A percentile compares a stretch with the other conserved stretches of the same genome.
phyloP scores from a whole-genome alignment of 768 basidiomycete species.

The Cystofilobasidium macerans region DNA sequence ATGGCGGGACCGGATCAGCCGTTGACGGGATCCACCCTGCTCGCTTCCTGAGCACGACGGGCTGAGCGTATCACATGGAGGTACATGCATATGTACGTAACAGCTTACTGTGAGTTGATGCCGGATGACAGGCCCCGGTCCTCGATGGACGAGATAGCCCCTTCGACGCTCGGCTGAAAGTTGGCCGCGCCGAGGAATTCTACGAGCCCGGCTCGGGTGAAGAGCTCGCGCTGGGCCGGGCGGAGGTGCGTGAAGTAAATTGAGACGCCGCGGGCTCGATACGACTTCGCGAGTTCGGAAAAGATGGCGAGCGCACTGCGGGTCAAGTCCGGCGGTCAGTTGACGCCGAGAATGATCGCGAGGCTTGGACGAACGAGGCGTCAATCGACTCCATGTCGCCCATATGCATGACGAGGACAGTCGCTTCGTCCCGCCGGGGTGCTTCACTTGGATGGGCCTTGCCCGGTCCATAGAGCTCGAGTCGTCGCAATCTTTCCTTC shows the following conservation, averaged over 20 bases:
- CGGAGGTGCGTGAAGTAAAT: slow-evolving; percentile 25
- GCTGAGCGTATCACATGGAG: too few species aligned
- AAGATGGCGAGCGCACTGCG: slow-evolving; percentile 21
- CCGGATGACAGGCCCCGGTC: neutral
- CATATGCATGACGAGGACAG: slow-evolving; percentile 79
- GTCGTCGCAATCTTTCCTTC: slow-evolving; percentile 58
- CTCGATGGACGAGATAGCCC: slow-evolving; percentile 1
- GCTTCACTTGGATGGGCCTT: slow-evolving; percentile 80
- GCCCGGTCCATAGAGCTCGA: slow-evolving; percentile 76
- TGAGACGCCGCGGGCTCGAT: slow-evolving; percentile 12
- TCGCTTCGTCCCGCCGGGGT: slow-evolving; percentile 59
- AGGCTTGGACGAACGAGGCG: slow-evolving; percentile 56
- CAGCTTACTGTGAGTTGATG: neutral
- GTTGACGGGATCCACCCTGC: too few species aligned
- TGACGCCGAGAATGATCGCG: neutral
- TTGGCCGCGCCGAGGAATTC: neutral
- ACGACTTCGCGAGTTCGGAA: slow-evolving; percentile 15
- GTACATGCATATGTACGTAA: too few species aligned
- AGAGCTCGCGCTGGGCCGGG: slow-evolving; percentile 15
- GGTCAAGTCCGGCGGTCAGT: too few species aligned
- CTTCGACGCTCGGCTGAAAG: neutral
- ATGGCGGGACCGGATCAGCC: too few species aligned
- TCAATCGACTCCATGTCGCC: slow-evolving; percentile 63
- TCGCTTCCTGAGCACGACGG: too few species aligned
- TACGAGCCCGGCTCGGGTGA: neutral